These are phyloP conservation scores for Cyclotella choctawhatcheeana DNA, from an alignment of 108 stramenopile species.

Conservation along the genomic window DNA sequence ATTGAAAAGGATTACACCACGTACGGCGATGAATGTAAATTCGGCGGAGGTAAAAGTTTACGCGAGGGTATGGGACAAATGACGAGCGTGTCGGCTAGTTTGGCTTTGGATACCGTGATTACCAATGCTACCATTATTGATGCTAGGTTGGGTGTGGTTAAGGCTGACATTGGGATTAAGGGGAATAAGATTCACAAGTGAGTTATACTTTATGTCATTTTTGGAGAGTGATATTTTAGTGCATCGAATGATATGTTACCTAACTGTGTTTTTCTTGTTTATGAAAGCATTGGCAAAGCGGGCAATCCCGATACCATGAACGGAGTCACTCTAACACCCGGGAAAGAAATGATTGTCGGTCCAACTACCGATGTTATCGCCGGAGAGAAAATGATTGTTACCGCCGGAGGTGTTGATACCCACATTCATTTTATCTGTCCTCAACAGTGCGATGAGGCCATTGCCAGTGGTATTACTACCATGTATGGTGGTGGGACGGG, in stretches of 20 bases:
- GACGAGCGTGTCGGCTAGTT: constrained; percentile 62
- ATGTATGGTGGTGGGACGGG: constrained; percentile 97
- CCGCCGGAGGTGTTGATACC: constrained; percentile 96
- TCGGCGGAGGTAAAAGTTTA: constrained; percentile 97
- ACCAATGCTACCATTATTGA: constrained; percentile 97
- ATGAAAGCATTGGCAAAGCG: constrained; percentile 89
- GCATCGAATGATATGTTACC: no score
- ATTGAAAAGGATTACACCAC: constrained; percentile 75
- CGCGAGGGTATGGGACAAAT: constrained; percentile 99
- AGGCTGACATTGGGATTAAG: constrained; percentile 96
- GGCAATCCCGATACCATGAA: constrained; percentile 98
- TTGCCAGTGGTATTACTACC: constrained; percentile 94
- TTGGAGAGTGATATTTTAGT: no score
- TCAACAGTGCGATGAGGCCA: constrained; percentile 94
- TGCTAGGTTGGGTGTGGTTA: constrained; percentile 82
- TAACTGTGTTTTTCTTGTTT: neutral
- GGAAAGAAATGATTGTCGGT: constrained; percentile 82
- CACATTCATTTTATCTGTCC: constrained; percentile 99
- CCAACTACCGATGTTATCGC: constrained; percentile 97
- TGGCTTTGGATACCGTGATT: constrained; percentile 92
- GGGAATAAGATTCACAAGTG: constrained; percentile 86
- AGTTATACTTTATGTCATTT: neutral
- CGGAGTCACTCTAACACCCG: constrained; percentile 81
- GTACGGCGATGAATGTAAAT: constrained; percentile 98
- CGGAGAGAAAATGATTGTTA: constrained; percentile 95